Evolutionary conservation across 352 stramenopile genomes (phyloP), one percentile per base, ranked within the genome.

Genomic region (Globisporangium parvum): DNA sequence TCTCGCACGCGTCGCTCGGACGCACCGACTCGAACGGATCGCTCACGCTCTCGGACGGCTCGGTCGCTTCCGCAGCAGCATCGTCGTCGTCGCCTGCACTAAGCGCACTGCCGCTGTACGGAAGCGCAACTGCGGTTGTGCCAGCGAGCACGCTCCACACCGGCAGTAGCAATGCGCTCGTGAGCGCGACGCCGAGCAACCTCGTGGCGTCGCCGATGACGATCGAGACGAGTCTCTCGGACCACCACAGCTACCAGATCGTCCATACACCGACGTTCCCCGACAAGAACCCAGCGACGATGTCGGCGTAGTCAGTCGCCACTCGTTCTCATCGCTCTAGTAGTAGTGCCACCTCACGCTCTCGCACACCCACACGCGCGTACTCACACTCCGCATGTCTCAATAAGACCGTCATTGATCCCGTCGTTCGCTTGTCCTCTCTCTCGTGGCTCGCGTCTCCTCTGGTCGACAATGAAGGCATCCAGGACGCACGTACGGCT

Each of bases 261-360:
- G 75, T 85, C 51, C 72, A 59, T 28, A 89, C 79, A 12, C 79
- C 77, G 42, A 89, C 73, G 39, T 83, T 85, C 53, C 72, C 74
- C 15, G 75, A 83, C 63, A 80, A 80, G 66, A 57, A 37, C 26
- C 37, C 12, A 8, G 23, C 51, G 6, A 55, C 51, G 46, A 59
- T 67, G 66, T 70, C 66, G 26, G 58, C 62, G 46, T 73, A 54
- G 41, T 31, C 26, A 31, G 3, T 31, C 1, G 26, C 26, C 26
- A 37, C 31, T 10, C 8, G 6, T 37, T 8, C 1, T 37, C 31
- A 1, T 37, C 31, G 5, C 31, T 37, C 31, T 31, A 31, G 31
- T 37, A 37, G 31, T 37, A 9, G 31, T 12, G 31, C 10, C 31
- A 10, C 10, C 10, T 37, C 31, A 5, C 31, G 12, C 31, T 37